phyloP scores from a whole-genome alignment of 78 protist genomes.

The Protostelium mycophagum region DNA sequence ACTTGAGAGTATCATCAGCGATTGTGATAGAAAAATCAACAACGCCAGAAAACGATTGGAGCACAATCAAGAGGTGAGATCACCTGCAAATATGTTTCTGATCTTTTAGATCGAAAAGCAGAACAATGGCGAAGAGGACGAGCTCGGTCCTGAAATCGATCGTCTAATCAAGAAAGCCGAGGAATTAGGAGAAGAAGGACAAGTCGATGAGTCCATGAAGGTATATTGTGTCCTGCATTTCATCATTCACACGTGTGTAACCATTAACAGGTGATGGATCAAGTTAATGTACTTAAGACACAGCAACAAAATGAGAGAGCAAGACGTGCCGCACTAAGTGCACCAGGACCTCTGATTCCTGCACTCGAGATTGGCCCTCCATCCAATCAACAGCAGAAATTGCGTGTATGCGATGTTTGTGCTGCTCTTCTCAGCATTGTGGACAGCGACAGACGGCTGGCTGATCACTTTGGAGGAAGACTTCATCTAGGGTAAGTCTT shows the following conservation, averaged over 20 bases:
- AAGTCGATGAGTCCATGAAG: slow-evolving; percentile 22
- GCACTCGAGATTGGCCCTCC: background rate
- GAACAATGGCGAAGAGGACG: background rate
- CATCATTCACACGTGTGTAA: background rate
- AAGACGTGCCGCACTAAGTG: background rate
- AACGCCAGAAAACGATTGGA: slow-evolving; percentile 5
- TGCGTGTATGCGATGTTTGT: slow-evolving; percentile 42
- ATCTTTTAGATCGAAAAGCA: background rate
- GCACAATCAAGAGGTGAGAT: background rate
- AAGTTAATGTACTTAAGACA: background rate
- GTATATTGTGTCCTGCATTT: background rate
- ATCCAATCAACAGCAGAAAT: slow-evolving; percentile 11
- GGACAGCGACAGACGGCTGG: slow-evolving; percentile 24
- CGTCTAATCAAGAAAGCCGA: slow-evolving; percentile 15
- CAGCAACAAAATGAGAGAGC: background rate
- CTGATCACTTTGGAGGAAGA: slow-evolving; percentile 47
- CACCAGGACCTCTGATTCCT: background rate
- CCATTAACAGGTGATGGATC: background rate
- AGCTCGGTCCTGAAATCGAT: background rate
- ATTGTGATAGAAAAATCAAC: background rate
- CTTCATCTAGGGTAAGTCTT: slow-evolving; percentile 13
- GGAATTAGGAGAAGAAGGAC: slow-evolving; percentile 23
- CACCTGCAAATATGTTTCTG: background rate
- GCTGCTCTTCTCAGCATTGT: slow-evolving; percentile 4
- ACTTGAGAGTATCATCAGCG: background rate